phyloP scores from a whole-genome alignment of 345 rosid genomes.

The Eutrema yunnanense region DNA sequence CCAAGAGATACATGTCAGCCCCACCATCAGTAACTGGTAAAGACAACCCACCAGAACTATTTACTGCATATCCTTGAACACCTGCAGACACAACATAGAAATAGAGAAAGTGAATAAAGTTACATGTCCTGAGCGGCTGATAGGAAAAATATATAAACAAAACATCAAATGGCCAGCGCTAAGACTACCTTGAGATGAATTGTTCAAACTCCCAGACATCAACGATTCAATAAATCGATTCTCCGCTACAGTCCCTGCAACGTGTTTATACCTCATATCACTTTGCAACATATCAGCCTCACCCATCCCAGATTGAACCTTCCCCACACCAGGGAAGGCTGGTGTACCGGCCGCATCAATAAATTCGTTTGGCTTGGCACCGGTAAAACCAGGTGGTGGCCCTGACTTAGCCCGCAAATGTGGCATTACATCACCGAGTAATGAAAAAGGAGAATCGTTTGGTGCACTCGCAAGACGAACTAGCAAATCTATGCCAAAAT shows the following conservation, averaged over 20 bases:
- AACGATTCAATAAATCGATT: conserved; percentile 91
- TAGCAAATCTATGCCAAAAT: conserved; percentile 86
- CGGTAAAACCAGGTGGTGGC: conserved; percentile 94
- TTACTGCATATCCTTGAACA: conserved; percentile 56
- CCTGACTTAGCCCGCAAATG: conserved; percentile 92
- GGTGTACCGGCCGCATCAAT: conserved; percentile 45
- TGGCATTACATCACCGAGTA: conserved; percentile 97
- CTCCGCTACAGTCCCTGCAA: conserved; percentile 71
- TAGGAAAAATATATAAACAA: background rate
- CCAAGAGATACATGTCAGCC: conserved; percentile 56
- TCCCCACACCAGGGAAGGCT: conserved; percentile 44
- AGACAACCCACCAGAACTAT: conserved; percentile 40
- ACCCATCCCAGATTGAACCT: conserved; percentile 34
- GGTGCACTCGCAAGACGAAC: conserved; percentile 69
- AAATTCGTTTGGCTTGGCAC: conserved; percentile 57
- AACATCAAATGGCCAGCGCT: background rate
- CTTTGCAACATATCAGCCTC: conserved; percentile 49
- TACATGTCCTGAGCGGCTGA: background rate
- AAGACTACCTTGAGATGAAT: conserved; percentile 58
- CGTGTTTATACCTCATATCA: conserved; percentile 50
- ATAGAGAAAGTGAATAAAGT: background rate
- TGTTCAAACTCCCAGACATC: conserved; percentile 57
- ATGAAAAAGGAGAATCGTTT: conserved; percentile 59
- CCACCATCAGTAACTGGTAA: conserved; percentile 53
- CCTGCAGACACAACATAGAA: conserved; percentile 40